A percentile compares a stretch with the other conserved stretches of the same genome.
These are phyloP conservation scores for Amaranthus cruentus DNA, from an alignment of 148 eudicot genomes.

Conservation along the genomic window DNA sequence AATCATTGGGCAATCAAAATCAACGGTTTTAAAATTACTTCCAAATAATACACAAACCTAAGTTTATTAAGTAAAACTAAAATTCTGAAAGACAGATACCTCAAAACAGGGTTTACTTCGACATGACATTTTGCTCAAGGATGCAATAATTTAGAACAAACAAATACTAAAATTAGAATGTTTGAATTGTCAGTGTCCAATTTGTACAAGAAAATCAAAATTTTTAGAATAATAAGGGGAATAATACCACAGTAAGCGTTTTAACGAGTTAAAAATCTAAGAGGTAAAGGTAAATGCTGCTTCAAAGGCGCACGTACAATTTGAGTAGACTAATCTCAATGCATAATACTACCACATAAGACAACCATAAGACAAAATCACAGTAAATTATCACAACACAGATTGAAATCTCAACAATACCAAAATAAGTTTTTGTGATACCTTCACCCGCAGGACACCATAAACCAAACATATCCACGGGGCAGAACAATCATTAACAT, in stretches of 20 bases:
- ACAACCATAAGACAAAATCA: background rate
- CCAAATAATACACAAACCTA: background rate
- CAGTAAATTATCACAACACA: background rate
- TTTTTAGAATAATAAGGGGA: background rate
- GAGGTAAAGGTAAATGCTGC: background rate
- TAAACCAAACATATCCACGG: too few relatives aligned
- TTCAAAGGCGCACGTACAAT: background rate
- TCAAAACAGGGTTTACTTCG: constrained; percentile 1
- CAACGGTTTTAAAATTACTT: constrained; percentile 1
- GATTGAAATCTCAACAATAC: too few relatives aligned
- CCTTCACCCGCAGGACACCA: too few relatives aligned
- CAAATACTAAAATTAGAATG: background rate
- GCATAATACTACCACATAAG: background rate
- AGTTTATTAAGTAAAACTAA: background rate
- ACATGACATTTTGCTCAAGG: background rate
- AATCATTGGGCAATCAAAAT: background rate
- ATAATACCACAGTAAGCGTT: too few relatives aligned
- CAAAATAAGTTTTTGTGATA: too few relatives aligned
- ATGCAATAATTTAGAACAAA: background rate
- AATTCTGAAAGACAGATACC: background rate
- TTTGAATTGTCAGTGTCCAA: background rate
- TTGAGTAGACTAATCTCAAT: background rate
- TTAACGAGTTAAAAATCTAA: background rate
- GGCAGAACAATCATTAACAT: too few relatives aligned
- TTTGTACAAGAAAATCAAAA: background rate